Conservation (phyloP, 805 yeast species). For the Saturnispora sekii region DNA sequence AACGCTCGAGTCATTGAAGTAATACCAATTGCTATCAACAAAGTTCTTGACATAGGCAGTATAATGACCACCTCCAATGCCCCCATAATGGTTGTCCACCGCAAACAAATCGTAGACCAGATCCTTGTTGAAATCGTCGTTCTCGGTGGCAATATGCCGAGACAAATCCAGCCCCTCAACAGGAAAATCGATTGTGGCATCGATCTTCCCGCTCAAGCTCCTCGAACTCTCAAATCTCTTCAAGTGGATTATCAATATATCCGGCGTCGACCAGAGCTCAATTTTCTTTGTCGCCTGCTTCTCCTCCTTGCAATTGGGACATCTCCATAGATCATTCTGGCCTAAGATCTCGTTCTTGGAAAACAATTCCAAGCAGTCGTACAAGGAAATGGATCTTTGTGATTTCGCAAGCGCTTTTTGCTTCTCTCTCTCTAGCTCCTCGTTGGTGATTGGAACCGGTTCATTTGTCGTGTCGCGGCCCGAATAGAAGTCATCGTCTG, state of each 20-base stretch:
- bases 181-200: conserved; percentile 78
- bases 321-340: conserved; percentile 87
- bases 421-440: conserved; percentile 43
- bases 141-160: conserved; percentile 35
- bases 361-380: conserved; percentile 67
- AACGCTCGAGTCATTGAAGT: conserved; percentile 80
- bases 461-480: conserved; percentile 48
- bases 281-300: conserved; percentile 85
- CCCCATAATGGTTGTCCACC: conserved; percentile 94
- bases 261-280: conserved; percentile 91
- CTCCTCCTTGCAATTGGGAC: conserved; percentile 83
- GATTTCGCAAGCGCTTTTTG: conserved; percentile 20
- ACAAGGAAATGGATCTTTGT: conserved; percentile 42
- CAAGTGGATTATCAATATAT: conserved; percentile 78
- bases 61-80: conserved; percentile 95
- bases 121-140: conserved; percentile 26
- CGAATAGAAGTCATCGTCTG: conserved; percentile 35
- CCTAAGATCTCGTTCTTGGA: conserved; percentile 79
- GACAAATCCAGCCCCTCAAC: conserved; percentile 69
- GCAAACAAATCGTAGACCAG: conserved; percentile 77
- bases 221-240: conserved; percentile 82
- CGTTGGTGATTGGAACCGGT: conserved; percentile 41
- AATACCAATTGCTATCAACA: conserved; percentile 74
- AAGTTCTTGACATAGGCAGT: conserved; percentile 82
- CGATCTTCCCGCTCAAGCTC: conserved; percentile 83